Base-by-base conservation (phyloP, 2,329 filamentous ascomycete genomes). In the Arthrobotrys musiformis region DNA sequence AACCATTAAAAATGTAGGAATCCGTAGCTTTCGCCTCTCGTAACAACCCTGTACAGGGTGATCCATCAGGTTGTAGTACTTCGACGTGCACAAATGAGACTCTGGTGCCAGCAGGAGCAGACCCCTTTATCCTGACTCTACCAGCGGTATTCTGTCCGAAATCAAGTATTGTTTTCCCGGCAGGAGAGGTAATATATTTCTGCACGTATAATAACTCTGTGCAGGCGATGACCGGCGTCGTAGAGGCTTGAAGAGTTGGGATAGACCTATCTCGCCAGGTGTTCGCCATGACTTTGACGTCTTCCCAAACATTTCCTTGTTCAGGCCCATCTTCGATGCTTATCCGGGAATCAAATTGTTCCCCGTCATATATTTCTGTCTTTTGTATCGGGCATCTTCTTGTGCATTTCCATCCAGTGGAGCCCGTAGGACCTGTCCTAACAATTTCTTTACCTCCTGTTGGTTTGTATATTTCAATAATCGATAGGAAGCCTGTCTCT, bases 61-160 rank as follows among this genome's bases (percentile, higher is more conserved):
- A 61, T 9, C 72, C 72, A 11, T 70, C 28, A 1, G 64, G 72
- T n/a, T 70, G 19, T 5, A 76, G 22, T 8, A 70, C 37, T 24
- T 76, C 72, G 2, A 76, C 72, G 24, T 76, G 72, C 4, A 66
- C 40, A 28, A 76, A 66, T 5, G 56, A 35, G 5, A 76, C 30
- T 15, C 44, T 54, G 6, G 72, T 76, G 13, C 72, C 72, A 4
- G 58, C 42, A 13, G 72, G 64, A 5, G 72, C 72, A 5, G 64
- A 70, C 0, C 72, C 72, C 11, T 66, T 76, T 2, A 76, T 46
- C 1, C 4, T 22, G 40, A 76, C 40, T 24, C 72, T 48, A 17
- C 72, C 72, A 26, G 72, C 64, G 6, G 44, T 66, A 48, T 76
- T 76, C 42, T 76, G 72, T 6, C 72, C 72, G 30, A 76, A 76